Percentiles rank a stretch among this genome's conserved stretches.
Conservation (phyloP, 202 grass and related monocot species). For the Alloteropsis angusta region DNA sequence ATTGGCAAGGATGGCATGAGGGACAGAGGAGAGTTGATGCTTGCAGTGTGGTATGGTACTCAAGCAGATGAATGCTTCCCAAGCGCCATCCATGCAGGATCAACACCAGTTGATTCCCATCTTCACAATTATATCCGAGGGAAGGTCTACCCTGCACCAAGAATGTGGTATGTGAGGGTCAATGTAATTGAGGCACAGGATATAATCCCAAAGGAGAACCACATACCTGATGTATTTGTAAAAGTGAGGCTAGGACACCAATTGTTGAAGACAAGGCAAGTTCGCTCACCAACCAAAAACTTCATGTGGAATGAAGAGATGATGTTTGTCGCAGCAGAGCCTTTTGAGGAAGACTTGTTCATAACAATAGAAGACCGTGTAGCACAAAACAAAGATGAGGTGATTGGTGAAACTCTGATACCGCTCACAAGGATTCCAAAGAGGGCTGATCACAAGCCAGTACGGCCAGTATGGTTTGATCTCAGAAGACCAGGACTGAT, state of each 20-base stretch:
- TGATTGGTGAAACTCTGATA: constrained; percentile 40
- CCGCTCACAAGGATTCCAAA: constrained; percentile 31
- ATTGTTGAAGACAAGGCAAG: constrained; percentile 33
- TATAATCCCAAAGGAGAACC: constrained; percentile 43
- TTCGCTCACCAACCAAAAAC: constrained; percentile 49
- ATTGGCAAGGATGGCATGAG: constrained; percentile 56
- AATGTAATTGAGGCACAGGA: constrained; percentile 71
- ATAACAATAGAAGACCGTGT: constrained; percentile 69
- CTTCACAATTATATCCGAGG: constrained; percentile 58
- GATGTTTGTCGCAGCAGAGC: constrained; percentile 82
- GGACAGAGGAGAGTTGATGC: constrained; percentile 78
- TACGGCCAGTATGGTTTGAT: constrained; percentile 49
- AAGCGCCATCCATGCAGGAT: constrained; percentile 51
- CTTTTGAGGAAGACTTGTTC: constrained; percentile 71
- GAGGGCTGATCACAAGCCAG: constrained; percentile 41
- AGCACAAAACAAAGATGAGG: constrained; percentile 60
- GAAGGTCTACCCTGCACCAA: constrained; percentile 76
- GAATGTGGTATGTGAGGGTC: constrained; percentile 87
- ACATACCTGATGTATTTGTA: constrained; percentile 52
- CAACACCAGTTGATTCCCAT: constrained; percentile 28
- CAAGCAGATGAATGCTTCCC: constrained; percentile 93
- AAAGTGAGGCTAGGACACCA: constrained; percentile 59
- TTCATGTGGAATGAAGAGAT: constrained; percentile 70
- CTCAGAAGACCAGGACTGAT: constrained; percentile 51
- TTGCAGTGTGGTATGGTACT: constrained; percentile 86